Conservation (phyloP, 169 alveolate genomes). For the Eimeria maxima region DNA sequence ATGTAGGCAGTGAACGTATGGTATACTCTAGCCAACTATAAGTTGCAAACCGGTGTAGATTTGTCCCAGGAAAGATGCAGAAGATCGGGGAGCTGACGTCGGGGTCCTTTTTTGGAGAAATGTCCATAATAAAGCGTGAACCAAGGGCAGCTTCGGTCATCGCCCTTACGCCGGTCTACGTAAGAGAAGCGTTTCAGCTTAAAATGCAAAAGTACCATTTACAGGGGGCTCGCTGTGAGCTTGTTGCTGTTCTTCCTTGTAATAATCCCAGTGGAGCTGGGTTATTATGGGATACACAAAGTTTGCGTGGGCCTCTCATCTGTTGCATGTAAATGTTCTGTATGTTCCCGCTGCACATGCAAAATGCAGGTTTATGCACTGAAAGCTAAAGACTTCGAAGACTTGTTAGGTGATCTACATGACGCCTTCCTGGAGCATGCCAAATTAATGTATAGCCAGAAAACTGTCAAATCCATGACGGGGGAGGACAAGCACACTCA, state of each 20-base stretch:
- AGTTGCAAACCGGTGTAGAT: background rate
- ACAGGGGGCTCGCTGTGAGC: background rate
- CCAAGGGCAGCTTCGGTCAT: conserved; percentile 85
- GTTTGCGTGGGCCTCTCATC: background rate
- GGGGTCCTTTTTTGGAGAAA: conserved; percentile 89
- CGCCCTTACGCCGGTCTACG: conserved; percentile 89
- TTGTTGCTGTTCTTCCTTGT: background rate
- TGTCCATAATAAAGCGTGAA: conserved; percentile 84
- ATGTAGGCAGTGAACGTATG: background rate
- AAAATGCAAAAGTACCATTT: background rate
- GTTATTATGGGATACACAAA: background rate
- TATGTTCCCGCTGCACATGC: background rate
- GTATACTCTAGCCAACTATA: background rate
- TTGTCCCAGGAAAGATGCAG: conserved; percentile 72
- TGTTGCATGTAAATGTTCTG: background rate
- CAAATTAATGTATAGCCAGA: conserved; percentile 50
- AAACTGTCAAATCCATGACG: conserved; percentile 31
- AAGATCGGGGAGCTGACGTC: conserved; percentile 74
- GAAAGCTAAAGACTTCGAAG: conserved; percentile 68
- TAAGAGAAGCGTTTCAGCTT: conserved; percentile 38
- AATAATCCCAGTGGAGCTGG: background rate
- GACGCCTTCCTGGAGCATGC: conserved; percentile 79
- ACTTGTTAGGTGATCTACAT: conserved; percentile 44
- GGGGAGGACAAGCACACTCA: conserved; percentile 41
- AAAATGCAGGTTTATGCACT: conserved; percentile 70